Percentiles rank a stretch among this genome's conserved stretches.
Evolutionary conservation across 257 asterid genomes (phyloP).

Genomic region (Buddleja alternifolia): DNA sequence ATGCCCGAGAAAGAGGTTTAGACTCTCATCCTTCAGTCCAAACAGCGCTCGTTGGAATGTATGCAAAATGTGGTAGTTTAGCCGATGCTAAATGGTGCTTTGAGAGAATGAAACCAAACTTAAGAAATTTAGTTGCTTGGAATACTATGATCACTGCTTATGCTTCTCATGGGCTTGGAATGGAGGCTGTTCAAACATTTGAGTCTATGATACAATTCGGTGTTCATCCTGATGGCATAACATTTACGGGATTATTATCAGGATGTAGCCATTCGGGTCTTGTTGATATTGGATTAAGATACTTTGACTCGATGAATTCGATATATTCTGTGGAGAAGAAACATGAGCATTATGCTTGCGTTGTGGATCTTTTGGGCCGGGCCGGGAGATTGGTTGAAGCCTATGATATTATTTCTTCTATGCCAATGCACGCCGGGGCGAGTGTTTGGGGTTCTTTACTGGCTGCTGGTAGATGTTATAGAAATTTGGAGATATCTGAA

Average conservation of each 20-base stretch:
- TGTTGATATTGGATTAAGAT: conserved; percentile 67
- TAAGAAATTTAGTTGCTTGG: conserved; percentile 69
- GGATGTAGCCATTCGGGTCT: conserved; percentile 88
- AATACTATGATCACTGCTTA: conserved; percentile 78
- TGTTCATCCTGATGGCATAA: conserved; percentile 62
- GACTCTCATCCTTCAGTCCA: conserved; percentile 66
- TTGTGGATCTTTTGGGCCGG: conserved; percentile 78
- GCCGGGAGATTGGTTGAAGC: conserved; percentile 83
- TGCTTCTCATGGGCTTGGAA: conserved; percentile 73
- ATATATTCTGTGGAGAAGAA: conserved; percentile 49
- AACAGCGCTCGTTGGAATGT: conserved; percentile 78
- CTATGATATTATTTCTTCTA: conserved; percentile 46
- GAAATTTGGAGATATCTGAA: conserved; percentile 81
- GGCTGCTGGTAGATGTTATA: conserved; percentile 65
- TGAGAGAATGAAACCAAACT: conserved; percentile 41
- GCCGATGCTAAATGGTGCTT: conserved; percentile 67
- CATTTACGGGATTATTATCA: conserved; percentile 78
- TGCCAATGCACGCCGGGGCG: conserved; percentile 80
- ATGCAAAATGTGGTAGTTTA: conserved; percentile 82
- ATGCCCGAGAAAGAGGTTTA: conserved; percentile 57
- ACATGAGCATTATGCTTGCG: conserved; percentile 80
- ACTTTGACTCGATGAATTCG: conserved; percentile 61
- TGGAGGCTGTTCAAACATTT: conserved; percentile 59
- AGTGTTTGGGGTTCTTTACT: conserved; percentile 87
- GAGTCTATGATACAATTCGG: conserved; percentile 66